phyloP scores from a whole-genome alignment of 164 flowering plant species.

The Vitis cinerea region DNA sequence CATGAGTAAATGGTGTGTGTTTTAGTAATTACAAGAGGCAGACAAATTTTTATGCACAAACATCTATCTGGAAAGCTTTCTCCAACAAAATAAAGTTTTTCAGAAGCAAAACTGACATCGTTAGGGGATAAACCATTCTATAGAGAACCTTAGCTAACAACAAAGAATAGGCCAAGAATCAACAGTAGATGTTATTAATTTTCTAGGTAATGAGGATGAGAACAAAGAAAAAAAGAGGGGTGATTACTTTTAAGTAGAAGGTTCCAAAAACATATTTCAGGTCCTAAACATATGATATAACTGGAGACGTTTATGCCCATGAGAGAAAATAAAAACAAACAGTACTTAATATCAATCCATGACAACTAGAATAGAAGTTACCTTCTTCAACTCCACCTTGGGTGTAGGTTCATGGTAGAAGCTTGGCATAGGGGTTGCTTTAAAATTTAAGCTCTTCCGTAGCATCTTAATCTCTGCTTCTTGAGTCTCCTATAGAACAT shows the following conservation, averaged over 20 bases:
- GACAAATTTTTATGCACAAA: neutral
- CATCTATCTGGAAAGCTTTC: neutral
- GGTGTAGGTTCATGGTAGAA: conserved; percentile 12
- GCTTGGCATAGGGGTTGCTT: conserved; percentile 18
- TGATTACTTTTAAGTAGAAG: too few relatives aligned
- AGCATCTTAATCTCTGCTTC: conserved; percentile 17
- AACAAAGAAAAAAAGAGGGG: too few relatives aligned
- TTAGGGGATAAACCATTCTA: neutral
- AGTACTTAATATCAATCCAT: neutral
- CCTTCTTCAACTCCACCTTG: conserved; percentile 15
- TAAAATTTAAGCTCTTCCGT: conserved; percentile 11
- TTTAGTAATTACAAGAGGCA: neutral
- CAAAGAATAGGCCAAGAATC: neutral
- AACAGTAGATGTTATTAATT: neutral
- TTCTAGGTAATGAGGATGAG: too few relatives aligned
- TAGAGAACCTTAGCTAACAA: neutral
- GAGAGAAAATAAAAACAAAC: neutral
- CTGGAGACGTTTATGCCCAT: too few relatives aligned
- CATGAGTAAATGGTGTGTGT: too few relatives aligned
- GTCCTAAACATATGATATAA: neutral
- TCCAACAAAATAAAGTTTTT: neutral
- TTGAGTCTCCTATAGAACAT: conserved; percentile 10
- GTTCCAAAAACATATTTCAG: neutral
- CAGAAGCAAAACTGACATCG: neutral
- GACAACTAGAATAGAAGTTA: neutral